Evolutionary conservation across 192 early-diverging fungal genomes (phyloP).

Genomic region (Coemansia sp.): DNA sequence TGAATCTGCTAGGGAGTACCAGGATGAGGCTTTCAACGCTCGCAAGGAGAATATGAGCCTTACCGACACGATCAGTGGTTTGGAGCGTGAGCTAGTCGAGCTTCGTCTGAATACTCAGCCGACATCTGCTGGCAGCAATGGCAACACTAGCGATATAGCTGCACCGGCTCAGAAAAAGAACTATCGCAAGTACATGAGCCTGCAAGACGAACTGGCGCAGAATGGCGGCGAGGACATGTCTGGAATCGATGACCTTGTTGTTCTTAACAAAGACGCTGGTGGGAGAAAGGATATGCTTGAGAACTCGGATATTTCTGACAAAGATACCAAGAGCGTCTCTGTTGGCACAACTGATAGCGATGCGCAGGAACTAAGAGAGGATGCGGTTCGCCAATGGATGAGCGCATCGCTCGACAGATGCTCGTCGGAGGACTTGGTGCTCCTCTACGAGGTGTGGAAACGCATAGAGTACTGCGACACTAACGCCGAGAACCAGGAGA

Average conservation of each 20-base stretch:
- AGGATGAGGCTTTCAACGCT: constrained; percentile 18
- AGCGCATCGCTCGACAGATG: constrained; percentile 23
- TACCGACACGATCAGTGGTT: constrained; percentile 22
- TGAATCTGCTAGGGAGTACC: constrained; percentile 22
- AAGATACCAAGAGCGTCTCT: constrained; percentile 9
- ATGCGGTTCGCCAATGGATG: constrained; percentile 37
- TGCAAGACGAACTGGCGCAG: constrained; percentile 43
- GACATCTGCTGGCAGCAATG: background rate
- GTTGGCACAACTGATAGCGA: constrained; percentile 21
- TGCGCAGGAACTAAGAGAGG: constrained; percentile 17
- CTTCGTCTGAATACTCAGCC: constrained; percentile 18
- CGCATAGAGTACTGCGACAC: constrained; percentile 47
- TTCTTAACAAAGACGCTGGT: background rate
- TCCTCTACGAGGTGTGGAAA: constrained; percentile 52
- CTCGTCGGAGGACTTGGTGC: constrained; percentile 49
- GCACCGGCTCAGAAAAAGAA: constrained; percentile 1
- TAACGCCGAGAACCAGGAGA: constrained; percentile 22
- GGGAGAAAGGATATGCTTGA: background rate
- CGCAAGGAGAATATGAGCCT: constrained; percentile 34
- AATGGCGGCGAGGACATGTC: constrained; percentile 22
- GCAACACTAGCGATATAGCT: constrained; percentile 5
- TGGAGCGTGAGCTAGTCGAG: constrained; percentile 38
- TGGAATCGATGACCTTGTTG: constrained; percentile 31
- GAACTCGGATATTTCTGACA: background rate
- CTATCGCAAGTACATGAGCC: constrained; percentile 28